These are phyloP conservation scores for Clonostachys rhizophaga DNA, from an alignment of 2,329 filamentous ascomycete genomes.

Conservation along the genomic window DNA sequence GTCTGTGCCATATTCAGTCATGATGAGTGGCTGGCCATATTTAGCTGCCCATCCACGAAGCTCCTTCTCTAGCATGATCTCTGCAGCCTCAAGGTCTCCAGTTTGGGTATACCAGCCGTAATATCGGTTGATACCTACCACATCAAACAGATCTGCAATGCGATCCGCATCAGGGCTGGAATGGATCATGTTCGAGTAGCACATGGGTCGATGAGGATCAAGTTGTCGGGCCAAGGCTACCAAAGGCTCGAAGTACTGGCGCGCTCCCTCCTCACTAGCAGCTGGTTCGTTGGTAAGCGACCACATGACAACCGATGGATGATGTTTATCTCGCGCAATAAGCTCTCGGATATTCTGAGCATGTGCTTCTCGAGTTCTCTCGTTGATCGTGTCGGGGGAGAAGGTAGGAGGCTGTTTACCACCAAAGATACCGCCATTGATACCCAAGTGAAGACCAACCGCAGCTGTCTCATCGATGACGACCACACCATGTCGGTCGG, in stretches of 20 bases:
- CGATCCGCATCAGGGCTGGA: conserved; percentile 7
- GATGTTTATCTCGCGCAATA: conserved; percentile 15
- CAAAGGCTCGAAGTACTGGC: conserved; percentile 16
- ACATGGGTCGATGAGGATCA: conserved; percentile 14
- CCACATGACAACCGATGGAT: conserved; percentile 16
- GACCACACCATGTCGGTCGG: conserved; percentile 18
- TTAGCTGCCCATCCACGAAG: conserved; percentile 12
- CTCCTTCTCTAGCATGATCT: conserved; percentile 12
- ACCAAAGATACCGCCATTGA: conserved; percentile 2
- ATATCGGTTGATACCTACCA: conserved; percentile 18
- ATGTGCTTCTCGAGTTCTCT: conserved; percentile 10
- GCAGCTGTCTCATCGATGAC: conserved; percentile 18
- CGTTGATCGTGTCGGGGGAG: conserved; percentile 8
- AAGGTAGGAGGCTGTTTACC: conserved; percentile 6
- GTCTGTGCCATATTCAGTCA: conserved; percentile 20
- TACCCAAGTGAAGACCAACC: conserved; percentile 13
- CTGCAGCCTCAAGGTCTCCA: conserved; percentile 12
- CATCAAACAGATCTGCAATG: conserved; percentile 16
- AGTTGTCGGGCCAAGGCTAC: conserved; percentile 10
- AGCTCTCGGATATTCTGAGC: conserved; percentile 14
- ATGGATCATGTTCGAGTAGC: conserved; percentile 11
- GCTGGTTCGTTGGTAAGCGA: conserved; percentile 15
- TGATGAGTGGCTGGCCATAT: conserved; percentile 17
- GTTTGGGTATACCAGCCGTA: conserved; percentile 18
- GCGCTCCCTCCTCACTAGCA: conserved; percentile 8